phyloP scores from a whole-genome alignment of 2,329 filamentous ascomycete species.

The Aspergillus unguis region DNA sequence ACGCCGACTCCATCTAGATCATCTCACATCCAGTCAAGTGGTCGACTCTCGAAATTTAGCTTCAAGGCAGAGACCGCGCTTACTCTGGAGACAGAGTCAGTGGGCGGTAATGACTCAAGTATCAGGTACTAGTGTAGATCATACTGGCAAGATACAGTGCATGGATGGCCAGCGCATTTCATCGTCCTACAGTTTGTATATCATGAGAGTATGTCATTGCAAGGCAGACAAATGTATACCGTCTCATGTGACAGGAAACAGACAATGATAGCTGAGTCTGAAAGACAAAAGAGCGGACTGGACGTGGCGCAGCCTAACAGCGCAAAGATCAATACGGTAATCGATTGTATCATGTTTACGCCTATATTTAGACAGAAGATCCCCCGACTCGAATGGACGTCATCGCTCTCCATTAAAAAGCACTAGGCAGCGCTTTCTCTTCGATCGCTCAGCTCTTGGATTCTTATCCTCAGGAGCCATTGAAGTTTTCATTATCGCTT shows the following conservation, averaged over 20 bases:
- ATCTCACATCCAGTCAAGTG: no score
- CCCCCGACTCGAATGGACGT: constrained; percentile 9
- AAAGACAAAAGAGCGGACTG: neutral
- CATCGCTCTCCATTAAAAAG: constrained; percentile 9
- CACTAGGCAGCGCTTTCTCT: constrained; percentile 3
- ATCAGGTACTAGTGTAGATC: constrained; percentile 11
- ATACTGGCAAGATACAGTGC: constrained; percentile 5
- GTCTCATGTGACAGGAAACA: neutral
- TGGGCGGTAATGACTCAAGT: constrained; percentile 6
- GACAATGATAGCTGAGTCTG: neutral
- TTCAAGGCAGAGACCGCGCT: constrained; percentile 6
- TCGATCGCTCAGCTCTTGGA: neutral
- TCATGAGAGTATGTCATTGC: neutral
- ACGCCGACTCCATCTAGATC: neutral
- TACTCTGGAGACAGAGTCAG: constrained; percentile 1
- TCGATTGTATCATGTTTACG: neutral
- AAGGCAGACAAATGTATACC: neutral
- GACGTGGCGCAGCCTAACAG: constrained; percentile 1
- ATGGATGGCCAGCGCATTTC: constrained; percentile 7
- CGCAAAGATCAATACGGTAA: constrained; percentile 9
- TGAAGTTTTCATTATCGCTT: neutral
- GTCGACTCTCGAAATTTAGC: neutral
- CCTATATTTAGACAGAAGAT: constrained; percentile 2
- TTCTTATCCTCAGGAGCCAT: neutral
- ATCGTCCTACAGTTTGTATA: neutral